Percentiles rank a stretch among this genome's conserved stretches.
phyloP scores from a whole-genome alignment of 306 rosid genomes.

The Prunus fruticosa region DNA sequence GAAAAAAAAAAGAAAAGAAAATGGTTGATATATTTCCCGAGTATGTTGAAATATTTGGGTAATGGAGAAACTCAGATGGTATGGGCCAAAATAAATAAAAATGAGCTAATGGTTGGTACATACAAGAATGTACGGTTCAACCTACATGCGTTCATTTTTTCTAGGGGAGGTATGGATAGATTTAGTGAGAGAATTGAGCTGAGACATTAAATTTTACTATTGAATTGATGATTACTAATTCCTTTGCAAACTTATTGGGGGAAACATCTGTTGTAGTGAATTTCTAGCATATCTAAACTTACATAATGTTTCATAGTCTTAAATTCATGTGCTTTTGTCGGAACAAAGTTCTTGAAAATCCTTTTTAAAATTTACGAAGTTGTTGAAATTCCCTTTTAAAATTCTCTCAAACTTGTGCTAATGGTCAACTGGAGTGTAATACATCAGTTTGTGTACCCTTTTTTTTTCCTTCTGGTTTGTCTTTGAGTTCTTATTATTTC shows the following conservation, averaged over 20 bases:
- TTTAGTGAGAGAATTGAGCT: background rate
- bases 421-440: background rate
- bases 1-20: background rate
- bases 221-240: background rate
- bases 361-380: background rate
- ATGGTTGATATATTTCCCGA: background rate
- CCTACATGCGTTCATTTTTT: background rate
- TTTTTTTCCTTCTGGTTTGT: background rate
- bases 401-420: background rate
- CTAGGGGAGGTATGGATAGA: background rate
- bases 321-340: background rate
- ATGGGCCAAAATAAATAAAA: background rate
- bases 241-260: background rate
- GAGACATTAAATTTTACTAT: background rate
- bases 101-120: background rate
- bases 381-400: background rate
- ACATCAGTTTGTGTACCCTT: background rate
- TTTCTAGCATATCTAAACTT: background rate
- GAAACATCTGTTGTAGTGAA: background rate
- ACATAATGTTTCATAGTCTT: background rate
- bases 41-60: background rate
- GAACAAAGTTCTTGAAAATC: background rate
- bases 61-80: background rate
- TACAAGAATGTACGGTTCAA: background rate
- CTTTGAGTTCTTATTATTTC: slow-evolving; percentile 5